Conservation (phyloP, 805 yeast genomes). For the Brettanomyces sp. region DNA sequence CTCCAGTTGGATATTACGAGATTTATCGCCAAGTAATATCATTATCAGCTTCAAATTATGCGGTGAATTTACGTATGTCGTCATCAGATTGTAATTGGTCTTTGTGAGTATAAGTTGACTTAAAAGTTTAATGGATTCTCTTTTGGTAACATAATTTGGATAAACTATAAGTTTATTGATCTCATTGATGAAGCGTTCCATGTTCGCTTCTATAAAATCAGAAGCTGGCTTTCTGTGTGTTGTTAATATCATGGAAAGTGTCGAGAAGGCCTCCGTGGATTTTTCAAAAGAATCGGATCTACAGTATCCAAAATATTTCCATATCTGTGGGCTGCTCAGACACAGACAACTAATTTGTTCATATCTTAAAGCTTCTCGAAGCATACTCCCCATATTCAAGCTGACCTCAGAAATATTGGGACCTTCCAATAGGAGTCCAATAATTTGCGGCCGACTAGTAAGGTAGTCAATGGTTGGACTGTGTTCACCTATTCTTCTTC, state of each 20-base stretch:
- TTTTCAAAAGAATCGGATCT: slow-evolving; percentile 75
- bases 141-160: slow-evolving; percentile 81
- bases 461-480: slow-evolving; percentile 85
- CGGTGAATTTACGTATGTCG: slow-evolving; percentile 67
- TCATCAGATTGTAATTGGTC: slow-evolving; percentile 63
- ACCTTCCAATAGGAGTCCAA: slow-evolving; percentile 53
- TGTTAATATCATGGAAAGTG: slow-evolving; percentile 61
- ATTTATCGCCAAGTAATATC: slow-evolving; percentile 80
- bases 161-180: slow-evolving; percentile 68
- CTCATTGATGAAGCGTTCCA: slow-evolving; percentile 45
- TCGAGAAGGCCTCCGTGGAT: slow-evolving; percentile 82
- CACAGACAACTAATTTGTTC: slow-evolving; percentile 59
- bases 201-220: slow-evolving; percentile 56
- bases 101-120: slow-evolving; percentile 64
- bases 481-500: slow-evolving; percentile 67
- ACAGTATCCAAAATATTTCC: slow-evolving; percentile 79
- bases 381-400: slow-evolving; percentile 63
- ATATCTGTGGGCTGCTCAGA: slow-evolving; percentile 51
- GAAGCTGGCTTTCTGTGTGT: slow-evolving; percentile 59
- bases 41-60: slow-evolving; percentile 79
- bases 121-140: slow-evolving; percentile 77
- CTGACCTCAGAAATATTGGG: slow-evolving; percentile 72
- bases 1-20: slow-evolving; percentile 81
- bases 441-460: slow-evolving; percentile 52
- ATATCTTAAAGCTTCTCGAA: slow-evolving; percentile 77